These are phyloP conservation scores for Symbiodinium natans DNA, from an alignment of 73 alveolate species.

Conservation along the genomic window DNA sequence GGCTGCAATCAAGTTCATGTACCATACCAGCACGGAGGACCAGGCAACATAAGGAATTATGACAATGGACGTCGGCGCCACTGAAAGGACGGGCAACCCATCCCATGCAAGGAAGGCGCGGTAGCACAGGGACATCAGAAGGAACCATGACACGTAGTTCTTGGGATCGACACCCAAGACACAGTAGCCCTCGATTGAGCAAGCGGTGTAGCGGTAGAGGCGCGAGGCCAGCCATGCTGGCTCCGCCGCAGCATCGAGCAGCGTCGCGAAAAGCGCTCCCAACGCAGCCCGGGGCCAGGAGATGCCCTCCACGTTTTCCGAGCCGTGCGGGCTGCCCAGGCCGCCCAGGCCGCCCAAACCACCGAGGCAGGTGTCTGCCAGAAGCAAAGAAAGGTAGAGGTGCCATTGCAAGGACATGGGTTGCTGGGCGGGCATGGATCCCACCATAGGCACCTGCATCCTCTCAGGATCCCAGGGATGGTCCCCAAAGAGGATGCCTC, in stretches of 20 bases:
- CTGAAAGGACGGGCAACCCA: neutral
- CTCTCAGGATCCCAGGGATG: neutral
- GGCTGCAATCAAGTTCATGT: neutral
- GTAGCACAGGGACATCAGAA: neutral
- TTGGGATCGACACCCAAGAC: neutral
- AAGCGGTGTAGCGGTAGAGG: neutral
- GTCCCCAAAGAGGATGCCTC: neutral
- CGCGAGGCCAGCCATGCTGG: slow-evolving; percentile 9
- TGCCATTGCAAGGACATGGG: neutral
- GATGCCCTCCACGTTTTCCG: too few species aligned
- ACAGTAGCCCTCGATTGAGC: neutral
- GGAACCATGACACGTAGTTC: neutral
- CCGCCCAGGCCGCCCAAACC: neutral
- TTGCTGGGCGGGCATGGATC: slow-evolving; percentile 36
- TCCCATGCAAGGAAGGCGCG: neutral
- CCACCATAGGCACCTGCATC: neutral
- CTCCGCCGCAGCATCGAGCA: slow-evolving; percentile 4
- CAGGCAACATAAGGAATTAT: neutral
- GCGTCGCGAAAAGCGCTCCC: neutral
- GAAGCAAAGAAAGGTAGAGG: neutral
- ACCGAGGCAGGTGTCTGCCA: slow-evolving; percentile 11
- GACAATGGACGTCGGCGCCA: neutral
- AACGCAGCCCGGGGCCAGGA: neutral
- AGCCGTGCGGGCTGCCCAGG: neutral
- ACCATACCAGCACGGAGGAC: neutral